phyloP scores from a whole-genome alignment of 495 filamentous ascomycete genomes.

The Podospora pseudoanserina region DNA sequence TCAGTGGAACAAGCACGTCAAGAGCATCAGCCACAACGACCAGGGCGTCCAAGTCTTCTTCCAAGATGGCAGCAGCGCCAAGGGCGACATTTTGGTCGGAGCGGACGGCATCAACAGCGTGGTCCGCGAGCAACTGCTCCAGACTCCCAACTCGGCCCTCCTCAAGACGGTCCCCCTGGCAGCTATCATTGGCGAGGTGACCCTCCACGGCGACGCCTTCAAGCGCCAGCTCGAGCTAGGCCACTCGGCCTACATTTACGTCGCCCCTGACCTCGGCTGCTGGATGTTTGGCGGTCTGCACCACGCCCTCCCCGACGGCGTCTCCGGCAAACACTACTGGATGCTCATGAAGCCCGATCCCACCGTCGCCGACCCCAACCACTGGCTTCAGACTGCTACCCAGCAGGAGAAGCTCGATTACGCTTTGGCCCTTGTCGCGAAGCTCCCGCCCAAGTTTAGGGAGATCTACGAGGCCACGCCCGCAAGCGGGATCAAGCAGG shows the following conservation, averaged over 20 bases:
- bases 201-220: slow-evolving; percentile 24
- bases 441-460: slow-evolving; percentile 21
- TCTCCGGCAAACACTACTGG: slow-evolving; percentile 28
- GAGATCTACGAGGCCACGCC: slow-evolving; percentile 25
- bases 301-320: slow-evolving; percentile 21
- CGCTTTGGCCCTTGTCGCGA: slow-evolving; percentile 24
- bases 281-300: slow-evolving; percentile 25
- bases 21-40: slow-evolving; percentile 24
- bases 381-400: slow-evolving; percentile 25
- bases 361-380: slow-evolving; percentile 18
- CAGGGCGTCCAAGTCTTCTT: slow-evolving; percentile 28
- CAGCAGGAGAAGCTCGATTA: slow-evolving; percentile 22
- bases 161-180: slow-evolving; percentile 23
- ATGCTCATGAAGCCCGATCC: slow-evolving; percentile 24
- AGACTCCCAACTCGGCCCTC: slow-evolving; percentile 18
- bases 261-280: slow-evolving; percentile 15
- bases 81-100: slow-evolving; percentile 47
- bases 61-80: slow-evolving; percentile 36
- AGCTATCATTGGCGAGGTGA: slow-evolving; percentile 25
- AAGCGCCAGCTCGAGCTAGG: slow-evolving; percentile 28
- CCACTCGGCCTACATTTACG: slow-evolving; percentile 23
- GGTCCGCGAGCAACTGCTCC: slow-evolving; percentile 37
- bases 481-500: slow-evolving; percentile 18
- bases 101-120: slow-evolving; percentile 47
- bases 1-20: slow-evolving; percentile 26